A percentile compares a stretch with the other conserved stretches of the same genome.
phyloP scores from a whole-genome alignment of 179 eudicot genomes.

The Heliamphora pulchella region DNA sequence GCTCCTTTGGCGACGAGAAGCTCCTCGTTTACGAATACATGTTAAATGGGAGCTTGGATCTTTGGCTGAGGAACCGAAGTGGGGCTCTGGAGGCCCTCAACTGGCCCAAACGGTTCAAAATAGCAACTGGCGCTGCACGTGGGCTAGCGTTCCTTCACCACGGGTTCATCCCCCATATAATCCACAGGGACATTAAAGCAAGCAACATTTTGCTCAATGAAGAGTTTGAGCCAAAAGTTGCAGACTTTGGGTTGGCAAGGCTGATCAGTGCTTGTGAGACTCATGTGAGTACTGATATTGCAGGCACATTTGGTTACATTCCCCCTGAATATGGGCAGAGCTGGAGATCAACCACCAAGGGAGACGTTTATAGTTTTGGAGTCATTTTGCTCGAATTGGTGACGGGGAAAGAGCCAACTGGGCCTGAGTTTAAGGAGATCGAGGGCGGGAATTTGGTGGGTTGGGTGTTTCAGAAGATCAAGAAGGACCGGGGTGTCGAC shows the following conservation, averaged over 20 bases:
- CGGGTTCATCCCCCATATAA: slow-evolving; percentile 49
- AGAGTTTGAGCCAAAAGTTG: slow-evolving; percentile 50
- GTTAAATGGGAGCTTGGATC: slow-evolving; percentile 50
- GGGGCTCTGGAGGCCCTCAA: slow-evolving; percentile 34
- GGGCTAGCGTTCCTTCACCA: slow-evolving; percentile 53
- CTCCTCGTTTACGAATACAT: slow-evolving; percentile 53
- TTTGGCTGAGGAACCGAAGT: slow-evolving; percentile 42
- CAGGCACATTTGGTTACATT: slow-evolving; percentile 55
- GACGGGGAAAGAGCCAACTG: slow-evolving; percentile 53
- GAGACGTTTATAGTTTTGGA: slow-evolving; percentile 51
- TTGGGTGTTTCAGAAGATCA: slow-evolving; percentile 40
- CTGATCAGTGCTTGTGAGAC: slow-evolving; percentile 55
- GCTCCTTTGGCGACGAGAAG: slow-evolving; percentile 44
- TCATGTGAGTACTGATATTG: slow-evolving; percentile 50
- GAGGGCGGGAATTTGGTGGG: slow-evolving; percentile 59
- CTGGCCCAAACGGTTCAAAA: slow-evolving; percentile 40
- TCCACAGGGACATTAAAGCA: slow-evolving; percentile 50
- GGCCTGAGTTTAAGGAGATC: slow-evolving; percentile 45
- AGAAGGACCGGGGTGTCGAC: slow-evolving; percentile 35
- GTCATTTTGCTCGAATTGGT: slow-evolving; percentile 48
- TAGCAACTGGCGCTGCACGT: slow-evolving; percentile 45
- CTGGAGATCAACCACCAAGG: slow-evolving; percentile 43
- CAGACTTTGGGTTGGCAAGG: slow-evolving; percentile 50
- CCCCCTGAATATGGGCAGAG: slow-evolving; percentile 58
- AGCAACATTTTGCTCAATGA: slow-evolving; percentile 41